Conservation (phyloP, 371 early-diverging fungal species). For the Mucor velutinosus region DNA sequence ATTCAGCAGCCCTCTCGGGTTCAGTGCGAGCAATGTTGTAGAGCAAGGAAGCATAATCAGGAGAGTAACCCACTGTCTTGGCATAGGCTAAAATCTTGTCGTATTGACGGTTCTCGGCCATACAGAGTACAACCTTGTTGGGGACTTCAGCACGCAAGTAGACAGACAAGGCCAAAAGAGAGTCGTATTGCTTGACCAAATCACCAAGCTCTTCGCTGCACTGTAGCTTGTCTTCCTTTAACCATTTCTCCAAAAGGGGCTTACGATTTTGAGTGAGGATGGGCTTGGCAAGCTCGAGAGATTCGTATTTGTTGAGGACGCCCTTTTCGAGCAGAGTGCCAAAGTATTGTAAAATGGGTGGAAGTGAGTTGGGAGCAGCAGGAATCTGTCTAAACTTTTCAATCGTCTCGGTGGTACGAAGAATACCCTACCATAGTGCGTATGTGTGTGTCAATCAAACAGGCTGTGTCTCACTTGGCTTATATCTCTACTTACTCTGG, state of each 20-base stretch:
- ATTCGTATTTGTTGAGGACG: slow-evolving; percentile 91
- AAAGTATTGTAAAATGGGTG: slow-evolving; percentile 97
- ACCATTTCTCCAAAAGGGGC: slow-evolving; percentile 95
- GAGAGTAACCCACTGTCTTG: slow-evolving; percentile 90
- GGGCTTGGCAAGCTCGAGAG: slow-evolving; percentile 91
- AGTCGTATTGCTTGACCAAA: slow-evolving; percentile 91
- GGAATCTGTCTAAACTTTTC: slow-evolving; percentile 91
- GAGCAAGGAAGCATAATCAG: slow-evolving; percentile 90
- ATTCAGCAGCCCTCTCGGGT: slow-evolving; percentile 93
- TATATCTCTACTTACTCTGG: slow-evolving; percentile 57
- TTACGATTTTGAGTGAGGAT: slow-evolving; percentile 92
- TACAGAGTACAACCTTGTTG: slow-evolving; percentile 91
- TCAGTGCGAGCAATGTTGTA: slow-evolving; percentile 89
- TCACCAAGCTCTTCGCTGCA: slow-evolving; percentile 98
- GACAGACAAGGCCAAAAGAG: slow-evolving; percentile 90
- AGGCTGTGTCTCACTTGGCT: not conserved
- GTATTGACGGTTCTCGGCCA: slow-evolving; percentile 96
- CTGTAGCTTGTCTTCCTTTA: slow-evolving; percentile 97
- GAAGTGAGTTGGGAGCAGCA: slow-evolving; percentile 78
- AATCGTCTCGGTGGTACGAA: slow-evolving; percentile 94
- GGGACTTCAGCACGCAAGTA: slow-evolving; percentile 94
- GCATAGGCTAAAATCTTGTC: slow-evolving; percentile 95
- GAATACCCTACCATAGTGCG: slow-evolving; percentile 78
- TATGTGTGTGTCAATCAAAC: not conserved
- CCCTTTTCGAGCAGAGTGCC: slow-evolving; percentile 95